Percentiles rank a stretch among this genome's conserved stretches.
These are phyloP conservation scores for Knoxdaviesia capensis DNA, from an alignment of 2,329 filamentous ascomycete species.

Conservation along the genomic window DNA sequence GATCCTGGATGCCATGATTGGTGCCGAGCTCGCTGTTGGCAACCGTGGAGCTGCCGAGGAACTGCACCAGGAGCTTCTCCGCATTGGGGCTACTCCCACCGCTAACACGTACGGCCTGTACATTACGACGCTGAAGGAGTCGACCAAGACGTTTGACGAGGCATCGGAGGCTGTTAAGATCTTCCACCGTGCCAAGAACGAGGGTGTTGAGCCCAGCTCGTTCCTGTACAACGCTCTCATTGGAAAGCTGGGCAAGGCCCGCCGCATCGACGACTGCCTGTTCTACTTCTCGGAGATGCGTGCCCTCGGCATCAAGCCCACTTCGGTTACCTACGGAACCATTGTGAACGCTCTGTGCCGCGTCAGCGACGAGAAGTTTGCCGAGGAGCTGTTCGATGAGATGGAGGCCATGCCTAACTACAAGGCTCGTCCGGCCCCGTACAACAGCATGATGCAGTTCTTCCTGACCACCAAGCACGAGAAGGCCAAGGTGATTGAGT, in stretches of 20 bases:
- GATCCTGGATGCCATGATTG: slow-evolving; percentile 91
- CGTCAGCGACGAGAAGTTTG: slow-evolving; percentile 93
- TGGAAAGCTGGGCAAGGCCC: slow-evolving; percentile 92
- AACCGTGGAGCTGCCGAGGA: slow-evolving; percentile 64
- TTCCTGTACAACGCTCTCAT: slow-evolving; percentile 98
- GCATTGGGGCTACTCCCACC: slow-evolving; percentile 78
- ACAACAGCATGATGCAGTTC: slow-evolving; percentile 99
- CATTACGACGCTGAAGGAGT: slow-evolving; percentile 97
- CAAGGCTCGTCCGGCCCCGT: slow-evolving; percentile 89
- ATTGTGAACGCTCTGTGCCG: slow-evolving; percentile 95
- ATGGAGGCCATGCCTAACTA: slow-evolving; percentile 99
- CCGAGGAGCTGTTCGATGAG: slow-evolving; percentile 93
- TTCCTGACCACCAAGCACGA: slow-evolving; percentile 96
- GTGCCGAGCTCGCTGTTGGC: slow-evolving; percentile 68
- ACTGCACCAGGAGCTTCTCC: slow-evolving; percentile 78
- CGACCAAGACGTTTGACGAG: slow-evolving; percentile 93
- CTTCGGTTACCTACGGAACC: slow-evolving; percentile 93
- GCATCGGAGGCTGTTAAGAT: slow-evolving; percentile 94
- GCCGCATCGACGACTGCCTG: slow-evolving; percentile 92
- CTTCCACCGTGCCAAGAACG: slow-evolving; percentile 80
- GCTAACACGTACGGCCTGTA: slow-evolving; percentile 97
- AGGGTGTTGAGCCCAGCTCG: slow-evolving; percentile 87
- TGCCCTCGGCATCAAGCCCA: slow-evolving; percentile 75
- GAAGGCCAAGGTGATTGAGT: slow-evolving; percentile 77
- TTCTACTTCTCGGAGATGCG: slow-evolving; percentile 99